Base-by-base conservation (phyloP, 1,284 basidiomycete genomes). In the Leccinum subrobustum region DNA sequence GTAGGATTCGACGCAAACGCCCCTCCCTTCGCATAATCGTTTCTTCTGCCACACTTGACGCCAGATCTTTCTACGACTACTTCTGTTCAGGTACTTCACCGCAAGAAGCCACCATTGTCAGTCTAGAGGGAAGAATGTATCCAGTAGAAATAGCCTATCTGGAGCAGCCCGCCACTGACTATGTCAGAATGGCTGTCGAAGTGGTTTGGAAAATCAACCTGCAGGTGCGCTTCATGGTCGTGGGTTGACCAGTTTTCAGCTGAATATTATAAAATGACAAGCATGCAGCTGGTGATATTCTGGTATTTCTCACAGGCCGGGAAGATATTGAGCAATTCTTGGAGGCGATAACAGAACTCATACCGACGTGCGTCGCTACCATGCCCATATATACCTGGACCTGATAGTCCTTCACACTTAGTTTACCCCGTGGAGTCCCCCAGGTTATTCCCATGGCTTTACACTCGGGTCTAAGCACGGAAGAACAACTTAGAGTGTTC, bases 21-120 rank as follows among this genome's bases (percentile, higher is more conserved):
- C 92, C 93, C 2, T 88, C 91, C 6, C 83, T 99, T 51, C 84
- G 97, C 23, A 79, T 99, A 25, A 89, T 99, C 50, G 88, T 99
- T 35, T 96, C 95, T 3, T 97, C 95, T 4, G 97, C 97, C 1
- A 99, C 96, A 1, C 85, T 98, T 20, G 96, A 98, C 73, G 96
- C 95, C 39, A 83, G 87, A 52, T 85, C 88, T 11, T 95, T 99
- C 67, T 77, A 91, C 44, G 88, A 96, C 57, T 98, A 96, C 75
- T 98, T 98, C 76, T 88, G 87, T 48, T 78, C 80, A 11, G 78
- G 79, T 6, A 77, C 75, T 52, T 72, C 75, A 12, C 64, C 76
- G 3, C 77, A 83, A 60, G 86, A 87, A 63, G 87, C 87, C 0
- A 85, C 81, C 4, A 92, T 99, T 59, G 83, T 97, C 67, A 96